phyloP scores from a whole-genome alignment of 257 asterid genomes.

The Cynanchum wilfordii region DNA sequence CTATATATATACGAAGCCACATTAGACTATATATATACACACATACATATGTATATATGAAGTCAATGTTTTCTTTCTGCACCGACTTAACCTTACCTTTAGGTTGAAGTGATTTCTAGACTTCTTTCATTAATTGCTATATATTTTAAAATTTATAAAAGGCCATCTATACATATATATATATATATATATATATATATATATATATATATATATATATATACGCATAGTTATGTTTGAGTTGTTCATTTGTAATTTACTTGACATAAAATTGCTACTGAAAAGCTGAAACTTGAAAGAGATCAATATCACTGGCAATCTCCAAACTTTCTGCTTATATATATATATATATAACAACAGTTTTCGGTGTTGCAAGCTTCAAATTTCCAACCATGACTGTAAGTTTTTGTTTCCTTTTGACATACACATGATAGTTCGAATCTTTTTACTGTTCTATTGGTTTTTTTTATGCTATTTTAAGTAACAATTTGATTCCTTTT shows the following conservation, averaged over 20 bases:
- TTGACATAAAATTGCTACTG: background rate
- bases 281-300: background rate
- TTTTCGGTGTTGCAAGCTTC: background rate
- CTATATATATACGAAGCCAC: too few species aligned
- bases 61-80: slow-evolving; percentile 12
- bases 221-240: background rate
- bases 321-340: background rate
- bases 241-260: background rate
- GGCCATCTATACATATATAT: too few species aligned
- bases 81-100: slow-evolving; percentile 13
- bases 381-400: background rate
- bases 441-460: too few species aligned
- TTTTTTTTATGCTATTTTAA: too few species aligned
- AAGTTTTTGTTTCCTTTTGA: background rate
- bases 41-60: background rate
- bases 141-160: too few species aligned
- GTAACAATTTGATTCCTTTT: too few species aligned
- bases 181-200: background rate
- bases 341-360: too few species aligned
- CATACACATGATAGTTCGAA: too few species aligned
- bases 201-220: background rate
- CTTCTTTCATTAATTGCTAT: too few species aligned
- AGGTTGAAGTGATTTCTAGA: background rate
- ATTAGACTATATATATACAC: too few species aligned
- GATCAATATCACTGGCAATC: background rate